Evolutionary conservation across 208 protist species (phyloP).

Genomic region (Crithidia expoeki): DNA sequence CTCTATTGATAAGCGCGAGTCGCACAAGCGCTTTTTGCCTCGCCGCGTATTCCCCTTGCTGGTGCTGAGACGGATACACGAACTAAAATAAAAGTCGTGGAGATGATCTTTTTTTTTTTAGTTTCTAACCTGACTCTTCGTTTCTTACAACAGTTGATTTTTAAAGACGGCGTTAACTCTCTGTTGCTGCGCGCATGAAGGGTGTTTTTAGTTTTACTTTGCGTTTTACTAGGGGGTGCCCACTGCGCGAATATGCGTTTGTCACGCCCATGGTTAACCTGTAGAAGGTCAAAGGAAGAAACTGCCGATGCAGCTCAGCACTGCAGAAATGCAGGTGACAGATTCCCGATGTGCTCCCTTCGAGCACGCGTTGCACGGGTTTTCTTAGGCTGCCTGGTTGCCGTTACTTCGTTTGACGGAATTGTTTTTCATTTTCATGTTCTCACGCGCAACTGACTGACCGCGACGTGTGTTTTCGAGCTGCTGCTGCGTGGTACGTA

Average conservation of each 20-base stretch:
- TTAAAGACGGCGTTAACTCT: not conserved
- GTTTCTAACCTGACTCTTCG: not conserved
- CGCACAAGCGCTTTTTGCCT: not conserved
- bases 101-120: slow-evolving; percentile 5
- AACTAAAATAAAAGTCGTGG: not conserved
- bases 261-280: not conserved
- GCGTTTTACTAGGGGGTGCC: not conserved
- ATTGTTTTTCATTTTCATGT: too few relatives aligned
- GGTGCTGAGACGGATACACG: not conserved
- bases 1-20: not conserved
- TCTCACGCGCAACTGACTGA: too few relatives aligned
- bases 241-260: not conserved
- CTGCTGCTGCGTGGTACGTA: too few relatives aligned
- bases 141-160: not conserved
- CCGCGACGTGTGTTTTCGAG: too few relatives aligned
- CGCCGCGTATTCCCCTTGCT: not conserved
- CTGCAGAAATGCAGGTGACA: not conserved
- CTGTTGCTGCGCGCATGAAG: not conserved
- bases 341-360: not conserved
- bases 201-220: not conserved
- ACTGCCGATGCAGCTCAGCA: not conserved
- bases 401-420: too few relatives aligned
- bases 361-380: slow-evolving; percentile 8
- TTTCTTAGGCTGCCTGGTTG: not conserved
- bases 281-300: not conserved